These are phyloP conservation scores for Stachybotrys chartarum DNA, from an alignment of 2,329 filamentous ascomycete species.

Conservation along the genomic window DNA sequence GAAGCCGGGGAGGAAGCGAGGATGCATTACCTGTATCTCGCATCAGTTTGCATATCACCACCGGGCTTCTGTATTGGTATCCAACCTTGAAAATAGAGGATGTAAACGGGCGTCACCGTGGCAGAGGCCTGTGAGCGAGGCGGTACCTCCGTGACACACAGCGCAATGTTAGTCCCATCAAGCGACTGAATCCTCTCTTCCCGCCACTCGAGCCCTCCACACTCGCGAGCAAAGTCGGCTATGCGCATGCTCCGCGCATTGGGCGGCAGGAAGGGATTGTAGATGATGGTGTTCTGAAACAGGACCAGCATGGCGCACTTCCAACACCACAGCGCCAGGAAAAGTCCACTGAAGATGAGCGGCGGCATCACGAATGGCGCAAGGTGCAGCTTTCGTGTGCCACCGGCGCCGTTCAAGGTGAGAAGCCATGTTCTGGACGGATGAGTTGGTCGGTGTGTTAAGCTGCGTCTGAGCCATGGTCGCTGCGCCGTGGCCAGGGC, in stretches of 20 bases:
- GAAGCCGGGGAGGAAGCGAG: conserved; percentile 49
- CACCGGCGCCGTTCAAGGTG: not conserved
- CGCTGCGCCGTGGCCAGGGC: not conserved
- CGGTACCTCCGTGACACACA: conserved; percentile 44
- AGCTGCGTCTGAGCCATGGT: not conserved
- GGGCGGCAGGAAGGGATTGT: conserved; percentile 70
- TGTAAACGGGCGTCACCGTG: conserved; percentile 34
- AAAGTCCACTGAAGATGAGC: conserved; percentile 56
- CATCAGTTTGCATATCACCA: not conserved
- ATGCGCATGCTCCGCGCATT: conserved; percentile 63
- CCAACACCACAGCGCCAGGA: conserved; percentile 57
- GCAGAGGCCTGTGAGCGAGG: conserved; percentile 1
- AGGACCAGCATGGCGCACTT: conserved; percentile 68
- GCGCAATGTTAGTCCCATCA: conserved; percentile 59
- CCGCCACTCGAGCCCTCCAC: conserved; percentile 58
- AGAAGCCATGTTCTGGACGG: not conserved
- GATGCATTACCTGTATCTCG: conserved; percentile 46
- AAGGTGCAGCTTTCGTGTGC: not conserved
- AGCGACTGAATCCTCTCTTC: conserved; percentile 52
- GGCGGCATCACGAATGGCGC: conserved; percentile 38
- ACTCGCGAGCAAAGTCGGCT: conserved; percentile 52
- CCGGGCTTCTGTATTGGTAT: not conserved
- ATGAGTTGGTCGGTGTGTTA: not conserved
- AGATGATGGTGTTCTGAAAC: conserved; percentile 77
- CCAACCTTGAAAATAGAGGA: conserved; percentile 24